Evolutionary conservation across 257 asterid species (phyloP).

Genomic region (Verbena officinalis): DNA sequence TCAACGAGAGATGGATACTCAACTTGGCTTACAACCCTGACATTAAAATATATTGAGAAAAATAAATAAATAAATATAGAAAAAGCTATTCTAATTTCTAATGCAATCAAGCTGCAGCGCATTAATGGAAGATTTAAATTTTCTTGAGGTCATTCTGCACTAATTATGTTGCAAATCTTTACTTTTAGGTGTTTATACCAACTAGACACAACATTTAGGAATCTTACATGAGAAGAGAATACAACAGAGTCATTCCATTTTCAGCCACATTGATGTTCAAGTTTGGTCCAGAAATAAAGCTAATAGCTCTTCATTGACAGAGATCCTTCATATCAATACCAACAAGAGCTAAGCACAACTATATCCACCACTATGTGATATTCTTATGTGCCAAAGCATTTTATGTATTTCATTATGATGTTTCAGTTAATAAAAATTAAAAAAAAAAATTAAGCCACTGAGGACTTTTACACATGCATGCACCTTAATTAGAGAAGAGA

Average conservation of each 20-base stretch:
- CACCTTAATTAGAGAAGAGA: conserved; percentile 28
- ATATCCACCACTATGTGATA: conserved; percentile 16
- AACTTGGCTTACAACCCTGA: conserved; percentile 97
- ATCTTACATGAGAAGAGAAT: conserved; percentile 15
- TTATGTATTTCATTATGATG: neutral
- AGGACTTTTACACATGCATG: conserved; percentile 17
- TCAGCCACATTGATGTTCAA: conserved; percentile 13
- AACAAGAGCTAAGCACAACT: conserved; percentile 24
- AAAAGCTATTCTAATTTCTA: conserved; percentile 1
- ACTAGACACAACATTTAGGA: conserved; percentile 10
- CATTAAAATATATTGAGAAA: conserved; percentile 26
- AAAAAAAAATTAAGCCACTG: neutral
- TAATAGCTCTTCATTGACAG: conserved; percentile 3
- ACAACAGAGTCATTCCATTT: conserved; percentile 9
- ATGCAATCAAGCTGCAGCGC: conserved; percentile 20
- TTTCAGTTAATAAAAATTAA: conserved; percentile 7
- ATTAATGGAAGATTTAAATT: conserved; percentile 13
- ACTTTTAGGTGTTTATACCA: conserved; percentile 16
- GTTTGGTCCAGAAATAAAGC: conserved; percentile 15
- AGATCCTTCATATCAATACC: conserved; percentile 27
- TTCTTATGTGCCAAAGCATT: conserved; percentile 13
- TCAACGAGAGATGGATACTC: conserved; percentile 99
- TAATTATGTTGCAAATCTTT: conserved; percentile 1
- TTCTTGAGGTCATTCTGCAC: neutral
- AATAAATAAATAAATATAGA: neutral